A percentile compares a stretch with the other conserved stretches of the same genome.
These are phyloP conservation scores for Penicillium paradoxum DNA, from an alignment of 495 filamentous ascomycete genomes.

Conservation along the genomic window DNA sequence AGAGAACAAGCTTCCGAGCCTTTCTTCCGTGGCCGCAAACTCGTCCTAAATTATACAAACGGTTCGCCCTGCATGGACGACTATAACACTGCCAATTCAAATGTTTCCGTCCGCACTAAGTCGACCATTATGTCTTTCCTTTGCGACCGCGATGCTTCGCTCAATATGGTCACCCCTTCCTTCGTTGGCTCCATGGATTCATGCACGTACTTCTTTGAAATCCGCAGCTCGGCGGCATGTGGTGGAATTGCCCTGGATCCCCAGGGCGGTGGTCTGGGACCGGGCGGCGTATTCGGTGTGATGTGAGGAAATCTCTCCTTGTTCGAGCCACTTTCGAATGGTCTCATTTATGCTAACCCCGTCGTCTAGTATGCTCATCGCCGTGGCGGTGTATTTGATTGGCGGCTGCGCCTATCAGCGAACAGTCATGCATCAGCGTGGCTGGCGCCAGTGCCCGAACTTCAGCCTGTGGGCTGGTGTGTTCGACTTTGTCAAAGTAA, in stretches of 20 bases:
- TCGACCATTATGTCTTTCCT: conserved; percentile 88
- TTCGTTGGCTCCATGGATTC: conserved; percentile 85
- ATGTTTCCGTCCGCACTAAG: conserved; percentile 55
- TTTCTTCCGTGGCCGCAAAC: conserved; percentile 78
- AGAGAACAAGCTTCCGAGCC: conserved; percentile 66
- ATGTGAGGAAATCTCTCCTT: conserved; percentile 56
- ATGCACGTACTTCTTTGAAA: conserved; percentile 96
- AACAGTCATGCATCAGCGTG: conserved; percentile 88
- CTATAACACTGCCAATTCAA: conserved; percentile 16
- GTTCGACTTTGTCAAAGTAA: conserved; percentile 75
- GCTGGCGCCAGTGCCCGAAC: conserved; percentile 94
- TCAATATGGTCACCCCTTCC: conserved; percentile 58
- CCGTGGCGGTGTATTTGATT: conserved; percentile 79
- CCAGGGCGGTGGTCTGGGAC: conserved; percentile 66
- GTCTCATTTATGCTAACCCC: conserved; percentile 10
- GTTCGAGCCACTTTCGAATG: neutral
- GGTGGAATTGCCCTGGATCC: conserved; percentile 58
- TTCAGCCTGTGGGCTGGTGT: conserved; percentile 91
- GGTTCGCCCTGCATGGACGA: conserved; percentile 70
- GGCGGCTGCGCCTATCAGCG: conserved; percentile 95
- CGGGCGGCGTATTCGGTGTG: conserved; percentile 85
- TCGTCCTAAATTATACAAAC: conserved; percentile 85
- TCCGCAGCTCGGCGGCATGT: conserved; percentile 83
- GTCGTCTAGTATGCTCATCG: conserved; percentile 53
- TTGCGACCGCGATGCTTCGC: conserved; percentile 70